A percentile compares a stretch with the other conserved stretches of the same genome.
phyloP scores from a whole-genome alignment of 176 grass and related monocot genomes.

The Cocos nucifera region DNA sequence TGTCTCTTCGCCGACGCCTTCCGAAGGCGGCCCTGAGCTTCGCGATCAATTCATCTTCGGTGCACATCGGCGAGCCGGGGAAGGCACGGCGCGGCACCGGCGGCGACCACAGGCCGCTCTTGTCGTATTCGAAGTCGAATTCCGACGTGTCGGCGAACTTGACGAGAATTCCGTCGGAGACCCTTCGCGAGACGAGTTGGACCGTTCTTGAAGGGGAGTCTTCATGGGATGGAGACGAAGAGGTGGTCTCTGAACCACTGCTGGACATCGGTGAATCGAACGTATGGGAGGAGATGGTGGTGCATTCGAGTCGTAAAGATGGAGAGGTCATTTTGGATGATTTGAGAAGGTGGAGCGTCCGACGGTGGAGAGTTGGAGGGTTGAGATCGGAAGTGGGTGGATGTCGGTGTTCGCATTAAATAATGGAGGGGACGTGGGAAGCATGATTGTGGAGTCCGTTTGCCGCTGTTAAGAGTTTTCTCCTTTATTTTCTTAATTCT shows the following conservation, averaged over 20 bases:
- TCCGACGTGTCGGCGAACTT: constrained; percentile 71
- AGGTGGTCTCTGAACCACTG: not conserved
- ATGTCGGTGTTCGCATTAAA: constrained; percentile 11
- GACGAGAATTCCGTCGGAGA: constrained; percentile 51
- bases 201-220: constrained; percentile 11
- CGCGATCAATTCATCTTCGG: constrained; percentile 12
- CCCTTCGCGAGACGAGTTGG: constrained; percentile 55
- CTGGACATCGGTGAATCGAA: constrained; percentile 12
- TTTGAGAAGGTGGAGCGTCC: constrained; percentile 7
- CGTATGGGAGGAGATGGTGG: constrained; percentile 7
- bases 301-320: not conserved
- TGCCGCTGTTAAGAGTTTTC: too few relatives aligned
- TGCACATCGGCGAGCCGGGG: constrained; percentile 19
- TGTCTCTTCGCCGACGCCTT: not conserved
- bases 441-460: too few relatives aligned
- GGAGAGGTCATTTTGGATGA: not conserved
- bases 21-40: constrained; percentile 13
- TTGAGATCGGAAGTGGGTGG: not conserved
- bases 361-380: constrained; percentile 10
- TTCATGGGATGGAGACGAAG: constrained; percentile 12
- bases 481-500: too few relatives aligned
- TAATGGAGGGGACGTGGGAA: too few relatives aligned
- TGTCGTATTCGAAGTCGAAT: constrained; percentile 73
- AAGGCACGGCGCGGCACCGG: constrained; percentile 36
- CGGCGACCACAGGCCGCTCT: constrained; percentile 82